Base-by-base conservation (phyloP, 2,329 filamentous ascomycete species). In the Botrytis aclada region DNA sequence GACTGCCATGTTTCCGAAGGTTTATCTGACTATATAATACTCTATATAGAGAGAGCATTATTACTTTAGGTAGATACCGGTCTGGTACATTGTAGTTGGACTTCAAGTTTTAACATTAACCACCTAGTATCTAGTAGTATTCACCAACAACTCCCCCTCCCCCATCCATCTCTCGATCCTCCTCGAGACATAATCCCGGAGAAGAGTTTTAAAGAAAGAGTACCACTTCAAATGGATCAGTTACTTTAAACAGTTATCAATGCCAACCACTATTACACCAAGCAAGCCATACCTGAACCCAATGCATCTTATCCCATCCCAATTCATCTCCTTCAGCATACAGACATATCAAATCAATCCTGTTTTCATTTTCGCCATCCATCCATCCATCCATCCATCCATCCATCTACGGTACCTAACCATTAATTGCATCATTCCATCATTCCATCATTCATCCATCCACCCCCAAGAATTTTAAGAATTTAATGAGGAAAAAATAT, bases 361-460 rank as follows among this genome's bases (percentile, higher is more conserved):
- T 45, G 61, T 64, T 45, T 45, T 63, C 39, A 43, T 45, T 64
- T 43, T 45, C 61, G 39, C 61, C 61, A 22, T 63, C 61, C 61
- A 43, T 20, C 10, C 12, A 29, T 63, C 60, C n/a, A n/a, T n/a
- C n/a, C n/a, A n/a, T n/a, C n/a, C n/a, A n/a, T 39, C 3, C 9
- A 25, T 20, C 10, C 12, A 29, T 63, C 60, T 9, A 16, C 16
- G 2, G 12, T 18, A 29, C 20, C n/a, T 2, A 20, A 20, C 37
- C 25, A 29, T 29, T 12, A 14, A 18, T n/a, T 32, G 39, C 60
- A 9, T 16, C 34, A 34, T 7, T 61, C 60, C 37, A 29, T 29
- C 5, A 45, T 45, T 45, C 39, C 25, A n/a, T 39, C 12, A 43
- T 32, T 16, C 22, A 41, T 41, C n/a, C n/a, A 29, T 14, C 61